These are phyloP conservation scores for Eucalyptus rudis DNA, from an alignment of 345 rosid genomes.

Conservation along the genomic window DNA sequence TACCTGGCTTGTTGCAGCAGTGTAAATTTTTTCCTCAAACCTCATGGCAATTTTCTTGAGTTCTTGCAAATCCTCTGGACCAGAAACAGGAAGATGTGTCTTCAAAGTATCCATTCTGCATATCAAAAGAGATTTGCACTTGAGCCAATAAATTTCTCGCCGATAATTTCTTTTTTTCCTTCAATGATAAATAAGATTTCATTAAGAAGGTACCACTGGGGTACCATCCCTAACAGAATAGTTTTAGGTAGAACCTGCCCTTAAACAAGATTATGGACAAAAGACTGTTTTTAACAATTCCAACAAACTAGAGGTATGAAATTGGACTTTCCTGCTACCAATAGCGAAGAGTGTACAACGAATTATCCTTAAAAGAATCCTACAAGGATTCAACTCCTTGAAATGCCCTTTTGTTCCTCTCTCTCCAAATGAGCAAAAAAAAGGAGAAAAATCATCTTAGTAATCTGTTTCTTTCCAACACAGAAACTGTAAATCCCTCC, in stretches of 20 bases:
- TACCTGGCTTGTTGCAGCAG: conserved; percentile 66
- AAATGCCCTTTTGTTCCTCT: background rate
- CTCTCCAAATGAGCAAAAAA: background rate
- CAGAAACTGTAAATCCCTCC: background rate
- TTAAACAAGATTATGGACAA: background rate
- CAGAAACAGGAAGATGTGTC: conserved; percentile 59
- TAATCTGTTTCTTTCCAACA: background rate
- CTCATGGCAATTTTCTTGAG: conserved; percentile 62
- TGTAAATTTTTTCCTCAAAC: conserved; percentile 74
- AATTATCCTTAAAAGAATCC: background rate
- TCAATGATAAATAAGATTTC: background rate
- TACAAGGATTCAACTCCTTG: background rate
- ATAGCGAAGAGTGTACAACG: background rate
- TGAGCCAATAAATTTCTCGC: background rate
- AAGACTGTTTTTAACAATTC: background rate
- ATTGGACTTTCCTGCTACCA: background rate
- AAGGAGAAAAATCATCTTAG: background rate
- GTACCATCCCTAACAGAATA: background rate
- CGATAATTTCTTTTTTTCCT: background rate
- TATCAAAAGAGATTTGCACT: background rate
- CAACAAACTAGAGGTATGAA: background rate
- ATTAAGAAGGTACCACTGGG: background rate
- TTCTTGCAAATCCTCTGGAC: conserved; percentile 51
- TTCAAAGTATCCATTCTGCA: conserved; percentile 58
- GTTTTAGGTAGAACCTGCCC: background rate